Evolutionary conservation across 768 basidiomycete species (phyloP), one percentile per base, ranked within the genome.

Genomic region (Psilocybe cyanescens): DNA sequence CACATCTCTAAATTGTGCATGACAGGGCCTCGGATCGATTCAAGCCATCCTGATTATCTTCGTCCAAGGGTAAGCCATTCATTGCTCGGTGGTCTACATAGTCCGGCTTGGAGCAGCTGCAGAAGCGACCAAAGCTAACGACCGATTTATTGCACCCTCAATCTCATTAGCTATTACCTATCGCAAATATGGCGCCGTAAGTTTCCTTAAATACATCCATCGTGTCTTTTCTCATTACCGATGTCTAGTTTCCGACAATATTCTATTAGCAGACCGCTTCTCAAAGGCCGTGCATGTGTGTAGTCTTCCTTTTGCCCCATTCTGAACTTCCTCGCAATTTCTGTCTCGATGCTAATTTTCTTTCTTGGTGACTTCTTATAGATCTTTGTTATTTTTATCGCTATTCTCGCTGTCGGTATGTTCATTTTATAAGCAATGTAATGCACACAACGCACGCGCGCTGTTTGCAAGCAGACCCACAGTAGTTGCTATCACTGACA

Each of bases 121-220:
- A 37, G 7, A 37, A 37, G 37, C 37, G 37, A 37, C 37, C 12
- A 44, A 16, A 44, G n/a, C 41, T 44, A n/a, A 44, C 14, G 41
- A 16, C 5, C 24, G 3, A 30, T 59, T n/a, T 8, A 44, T 53
- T 44, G 9, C 31, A 35, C 50, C 19, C 16, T 53, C 16, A 16
- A 49, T 39, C 16, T 35, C 8, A 30, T 14, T 41, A 75, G 74
- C 17, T 69, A 70, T 39, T 75, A 75, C 55, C 64, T 75, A n/a
- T 67, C 65, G 44, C 71, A 72, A 65, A 75, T 75, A 28, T 74
- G 74, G 74, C 65, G 58, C 31, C 71, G 74, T 75, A 52, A 50
- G 72, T 61, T 5, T 8, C 4, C 33, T 14, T 17, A 11, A 24
- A 9, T 30, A 12, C 39, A 14, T 33, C 16, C 24, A 56, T 44